Evolutionary conservation across 305 asterid genomes (phyloP), one percentile per base, ranked within the genome.

Genomic region (Fraxinus albicans): DNA sequence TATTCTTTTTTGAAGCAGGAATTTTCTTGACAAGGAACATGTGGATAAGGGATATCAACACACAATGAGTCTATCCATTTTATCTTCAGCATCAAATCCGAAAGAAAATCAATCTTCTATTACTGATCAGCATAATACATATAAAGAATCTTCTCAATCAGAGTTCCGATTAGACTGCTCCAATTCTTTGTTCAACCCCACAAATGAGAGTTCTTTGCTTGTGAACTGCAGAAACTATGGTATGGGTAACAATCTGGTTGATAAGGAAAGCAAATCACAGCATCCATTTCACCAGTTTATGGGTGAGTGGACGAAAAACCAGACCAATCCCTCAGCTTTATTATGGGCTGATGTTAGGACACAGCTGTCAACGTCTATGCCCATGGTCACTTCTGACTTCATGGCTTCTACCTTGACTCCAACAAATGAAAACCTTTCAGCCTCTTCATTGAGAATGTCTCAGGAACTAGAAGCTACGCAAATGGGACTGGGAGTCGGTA

Each of bases 341-440:
- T 85, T 89, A 44, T 90, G 94, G 93, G 87, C 89, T 3, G 89
- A 88, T 13, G 79, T 83, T 21, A 85, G 89, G 47, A 92, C 98
- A 17, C 95, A 92, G 38, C 97, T 92, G 79, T 93, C 99, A 1
- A 94, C 94, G 80, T 93, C 99, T 8, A 96, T 91, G 79, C 94
- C 97, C 0, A 38, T 83, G 80, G 83, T 79, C 25, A 70, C 91
- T 23, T 87, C 97, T 0, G 93, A 93, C 82, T 91, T 90, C 91
- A 84, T 87, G 93, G 88, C 97, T 6, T 85, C 93, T 8, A 89
- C 93, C 44, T 88, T 92, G 3, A 89, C 97, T 34, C 92, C 94
- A 8, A 80, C 89, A 79, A 88, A 85, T 2, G 91, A 88, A 21
- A 91, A 85, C 55, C 83, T 84, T 58, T 58, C 77, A 1, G 76